phyloP scores from a whole-genome alignment of 106 monocot genomes.

The Posidonia australis region DNA sequence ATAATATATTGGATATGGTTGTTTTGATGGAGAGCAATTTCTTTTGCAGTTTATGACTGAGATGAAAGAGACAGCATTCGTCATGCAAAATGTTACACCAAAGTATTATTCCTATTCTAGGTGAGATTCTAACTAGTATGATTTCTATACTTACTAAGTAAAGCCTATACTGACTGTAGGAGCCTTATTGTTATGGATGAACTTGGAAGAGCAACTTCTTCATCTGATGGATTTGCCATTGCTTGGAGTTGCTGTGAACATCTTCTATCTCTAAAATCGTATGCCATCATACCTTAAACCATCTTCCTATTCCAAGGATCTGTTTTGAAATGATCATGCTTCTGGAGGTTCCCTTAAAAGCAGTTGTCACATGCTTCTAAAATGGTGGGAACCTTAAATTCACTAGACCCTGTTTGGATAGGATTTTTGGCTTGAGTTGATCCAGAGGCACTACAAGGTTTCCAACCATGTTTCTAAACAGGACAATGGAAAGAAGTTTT shows the following conservation, averaged over 20 bases:
- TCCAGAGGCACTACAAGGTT: too few relatives aligned
- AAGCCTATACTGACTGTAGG: slow-evolving; percentile 25
- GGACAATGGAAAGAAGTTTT: too few relatives aligned
- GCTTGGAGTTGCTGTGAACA: slow-evolving; percentile 99
- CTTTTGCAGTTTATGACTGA: slow-evolving; percentile 94
- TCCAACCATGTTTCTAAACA: too few relatives aligned
- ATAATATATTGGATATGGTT: background rate
- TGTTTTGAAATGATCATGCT: background rate
- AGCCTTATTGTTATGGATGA: slow-evolving; percentile 95
- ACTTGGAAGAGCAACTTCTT: slow-evolving; percentile 97
- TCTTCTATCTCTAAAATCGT: slow-evolving; percentile 80
- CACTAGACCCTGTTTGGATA: too few relatives aligned
- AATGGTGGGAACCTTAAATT: too few relatives aligned
- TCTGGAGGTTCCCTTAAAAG: too few relatives aligned
- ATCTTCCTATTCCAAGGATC: background rate
- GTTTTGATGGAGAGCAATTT: background rate
- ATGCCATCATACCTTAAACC: slow-evolving; percentile 7
- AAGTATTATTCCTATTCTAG: slow-evolving; percentile 32
- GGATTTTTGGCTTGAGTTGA: too few relatives aligned
- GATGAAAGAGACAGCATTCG: slow-evolving; percentile 98
- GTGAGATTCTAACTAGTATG: background rate
- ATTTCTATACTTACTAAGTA: background rate
- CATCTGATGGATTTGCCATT: slow-evolving; percentile 93
- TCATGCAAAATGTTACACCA: slow-evolving; percentile 90
- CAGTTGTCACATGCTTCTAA: too few relatives aligned